Evolutionary conservation across 2,329 filamentous ascomycete species (phyloP), one percentile per base, ranked within the genome.

Genomic region (Penicillium nordicum): DNA sequence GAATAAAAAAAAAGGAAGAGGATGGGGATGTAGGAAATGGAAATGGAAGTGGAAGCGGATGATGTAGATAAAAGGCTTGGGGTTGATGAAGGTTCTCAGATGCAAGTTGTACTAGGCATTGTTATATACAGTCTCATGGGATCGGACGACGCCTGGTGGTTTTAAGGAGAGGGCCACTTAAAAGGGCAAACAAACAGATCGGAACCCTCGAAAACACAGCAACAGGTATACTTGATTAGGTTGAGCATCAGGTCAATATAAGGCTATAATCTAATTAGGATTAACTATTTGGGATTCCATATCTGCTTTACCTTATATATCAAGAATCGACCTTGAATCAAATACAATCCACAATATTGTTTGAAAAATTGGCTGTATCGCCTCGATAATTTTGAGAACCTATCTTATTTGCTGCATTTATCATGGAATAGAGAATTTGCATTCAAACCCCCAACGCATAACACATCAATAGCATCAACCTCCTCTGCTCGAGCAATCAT

Each of bases 341-440:
- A 21, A 16, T 32, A 29, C 25, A 52, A 45, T 27, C 2, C 21
- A 14, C 1, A 6, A 23, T 21, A 8, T 34, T 51, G 42, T 47
- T 45, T 21, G 12, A 27, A 29, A 29, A 42, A 14, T 21, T 38
- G 29, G 30, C 21, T 45, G 12, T 40, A 49, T 51, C 29, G 37
- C 36, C 40, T 9, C 18, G 37, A 56, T 58, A 53, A 56, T 59
- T 25, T 53, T 50, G 11, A 36, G 41, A 55, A 29, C 16, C 49
- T 44, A 52, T 61, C 57, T 58, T 50, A 57, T 64, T 50, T 61
- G 56, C 60, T 61, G 61, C 57, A 65, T 67, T 57, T 40, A 59
- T 69, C 62, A 63, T 67, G 53, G 57, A 60, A 57, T 48, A 55
- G 51, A 53, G 18, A 60, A 57, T 54, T 51, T 51, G 51, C 58